These are phyloP conservation scores for Backusella australiensis DNA, from an alignment of 192 early-diverging fungal species.

Conservation along the genomic window DNA sequence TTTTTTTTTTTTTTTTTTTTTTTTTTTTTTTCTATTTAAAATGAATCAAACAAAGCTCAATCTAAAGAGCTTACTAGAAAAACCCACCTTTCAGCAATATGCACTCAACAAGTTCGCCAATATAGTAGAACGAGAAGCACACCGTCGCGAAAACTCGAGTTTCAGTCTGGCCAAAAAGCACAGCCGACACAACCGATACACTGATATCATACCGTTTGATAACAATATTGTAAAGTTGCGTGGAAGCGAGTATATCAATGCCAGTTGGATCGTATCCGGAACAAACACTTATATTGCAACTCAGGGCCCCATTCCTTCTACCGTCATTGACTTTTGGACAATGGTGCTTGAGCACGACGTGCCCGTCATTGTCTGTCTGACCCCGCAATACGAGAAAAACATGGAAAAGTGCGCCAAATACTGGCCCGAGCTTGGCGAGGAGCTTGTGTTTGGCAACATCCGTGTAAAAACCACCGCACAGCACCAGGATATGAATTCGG, in stretches of 20 bases:
- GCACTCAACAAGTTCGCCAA: neutral
- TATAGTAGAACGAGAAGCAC: neutral
- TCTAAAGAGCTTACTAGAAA: neutral
- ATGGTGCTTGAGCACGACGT: conserved; percentile 84
- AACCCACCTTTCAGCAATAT: neutral
- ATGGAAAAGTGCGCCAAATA: conserved; percentile 81
- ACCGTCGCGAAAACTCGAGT: neutral
- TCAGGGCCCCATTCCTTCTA: conserved; percentile 82
- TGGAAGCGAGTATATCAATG: conserved; percentile 71
- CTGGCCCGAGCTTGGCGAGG: conserved; percentile 65
- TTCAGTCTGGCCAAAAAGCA: neutral
- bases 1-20: neutral
- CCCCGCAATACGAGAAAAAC: conserved; percentile 67
- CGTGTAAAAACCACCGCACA: neutral
- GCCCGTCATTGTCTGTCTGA: conserved; percentile 86
- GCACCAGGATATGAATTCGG: neutral
- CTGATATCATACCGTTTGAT: conserved; percentile 38
- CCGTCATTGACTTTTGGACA: conserved; percentile 84
- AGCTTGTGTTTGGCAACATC: neutral
- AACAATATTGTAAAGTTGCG: conserved; percentile 14
- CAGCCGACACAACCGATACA: conserved; percentile 29
- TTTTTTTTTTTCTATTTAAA: neutral
- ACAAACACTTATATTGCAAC: conserved; percentile 73
- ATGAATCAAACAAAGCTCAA: neutral
- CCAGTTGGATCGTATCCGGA: conserved; percentile 63